Conservation (phyloP, 495 filamentous ascomycete genomes). For the Emericellopsis terricola region DNA sequence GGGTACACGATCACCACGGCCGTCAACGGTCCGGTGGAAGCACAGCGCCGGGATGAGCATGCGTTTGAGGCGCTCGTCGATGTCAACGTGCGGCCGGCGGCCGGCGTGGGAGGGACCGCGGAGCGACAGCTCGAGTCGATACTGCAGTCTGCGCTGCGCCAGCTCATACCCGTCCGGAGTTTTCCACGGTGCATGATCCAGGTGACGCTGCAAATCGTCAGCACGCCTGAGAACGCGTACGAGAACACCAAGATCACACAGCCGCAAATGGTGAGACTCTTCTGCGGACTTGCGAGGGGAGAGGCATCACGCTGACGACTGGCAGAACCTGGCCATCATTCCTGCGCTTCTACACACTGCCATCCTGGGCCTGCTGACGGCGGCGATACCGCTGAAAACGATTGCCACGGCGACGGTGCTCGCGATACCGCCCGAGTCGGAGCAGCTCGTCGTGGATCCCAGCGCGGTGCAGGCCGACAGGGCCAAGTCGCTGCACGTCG, state of each 20-base stretch:
- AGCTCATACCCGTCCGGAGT: slow-evolving; percentile 47
- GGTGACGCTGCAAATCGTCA: slow-evolving; percentile 45
- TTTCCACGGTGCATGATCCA: slow-evolving; percentile 53
- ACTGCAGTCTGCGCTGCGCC: slow-evolving; percentile 45
- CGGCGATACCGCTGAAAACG: slow-evolving; percentile 54
- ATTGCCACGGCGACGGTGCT: slow-evolving; percentile 47
- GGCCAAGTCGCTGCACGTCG: slow-evolving; percentile 53
- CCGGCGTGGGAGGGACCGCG: slow-evolving; percentile 58
- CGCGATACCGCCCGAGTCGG: slow-evolving; percentile 33
- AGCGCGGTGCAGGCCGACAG: slow-evolving; percentile 32
- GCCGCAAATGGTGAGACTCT: slow-evolving; percentile 23
- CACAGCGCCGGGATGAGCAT: slow-evolving; percentile 66
- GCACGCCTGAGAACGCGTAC: slow-evolving; percentile 35
- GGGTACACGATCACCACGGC: slow-evolving; percentile 69
- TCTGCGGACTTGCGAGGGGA: neutral
- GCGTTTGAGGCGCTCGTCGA: slow-evolving; percentile 83
- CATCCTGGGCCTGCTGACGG: slow-evolving; percentile 56
- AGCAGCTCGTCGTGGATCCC: slow-evolving; percentile 33
- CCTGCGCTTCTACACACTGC: slow-evolving; percentile 59
- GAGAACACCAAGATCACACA: slow-evolving; percentile 31
- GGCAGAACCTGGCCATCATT: slow-evolving; percentile 56
- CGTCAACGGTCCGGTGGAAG: slow-evolving; percentile 88
- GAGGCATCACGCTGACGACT: neutral
- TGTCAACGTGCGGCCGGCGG: slow-evolving; percentile 71
- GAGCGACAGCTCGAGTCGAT: slow-evolving; percentile 60